Conservation (phyloP, 2,329 filamentous ascomycete genomes). For the Colletotrichum neosansevieriae region DNA sequence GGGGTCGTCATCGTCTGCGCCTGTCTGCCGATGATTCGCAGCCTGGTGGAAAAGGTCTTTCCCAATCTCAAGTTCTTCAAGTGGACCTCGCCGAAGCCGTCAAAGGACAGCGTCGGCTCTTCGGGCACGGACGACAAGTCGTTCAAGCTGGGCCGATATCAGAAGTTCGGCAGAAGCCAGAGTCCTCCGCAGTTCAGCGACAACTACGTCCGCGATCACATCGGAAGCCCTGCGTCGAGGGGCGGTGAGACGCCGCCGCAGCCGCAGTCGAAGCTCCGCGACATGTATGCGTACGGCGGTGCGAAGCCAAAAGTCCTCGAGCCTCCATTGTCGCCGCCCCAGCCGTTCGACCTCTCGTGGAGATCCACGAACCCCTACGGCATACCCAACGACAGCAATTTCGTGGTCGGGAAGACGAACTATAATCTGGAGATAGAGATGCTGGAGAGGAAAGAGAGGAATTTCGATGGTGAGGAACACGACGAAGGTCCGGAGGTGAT, state of each 20-base stretch:
- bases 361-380: constrained; percentile 30
- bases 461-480: constrained; percentile 2
- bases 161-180: constrained; percentile 18
- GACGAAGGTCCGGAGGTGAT: neutral
- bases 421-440: constrained; percentile 31
- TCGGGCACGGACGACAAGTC: constrained; percentile 15
- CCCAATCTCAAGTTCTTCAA: constrained; percentile 16
- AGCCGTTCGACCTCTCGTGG: constrained; percentile 33
- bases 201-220: constrained; percentile 27
- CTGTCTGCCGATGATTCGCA: constrained; percentile 43
- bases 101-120: constrained; percentile 10
- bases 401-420: constrained; percentile 27
- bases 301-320: constrained; percentile 9
- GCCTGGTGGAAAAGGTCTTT: constrained; percentile 34
- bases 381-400: neutral
- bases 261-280: neutral
- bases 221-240: constrained; percentile 2
- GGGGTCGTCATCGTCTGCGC: constrained; percentile 45
- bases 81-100: constrained; percentile 20
- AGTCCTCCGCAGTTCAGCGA: constrained; percentile 33
- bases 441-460: constrained; percentile 24
- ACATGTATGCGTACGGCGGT: constrained; percentile 20
- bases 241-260: neutral
- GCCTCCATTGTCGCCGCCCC: constrained; percentile 5
- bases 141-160: constrained; percentile 2